A percentile compares a stretch with the other conserved stretches of the same genome.
phyloP scores from a whole-genome alignment of 371 early-diverging fungal genomes.

The Lichtheimia corymbifera region DNA sequence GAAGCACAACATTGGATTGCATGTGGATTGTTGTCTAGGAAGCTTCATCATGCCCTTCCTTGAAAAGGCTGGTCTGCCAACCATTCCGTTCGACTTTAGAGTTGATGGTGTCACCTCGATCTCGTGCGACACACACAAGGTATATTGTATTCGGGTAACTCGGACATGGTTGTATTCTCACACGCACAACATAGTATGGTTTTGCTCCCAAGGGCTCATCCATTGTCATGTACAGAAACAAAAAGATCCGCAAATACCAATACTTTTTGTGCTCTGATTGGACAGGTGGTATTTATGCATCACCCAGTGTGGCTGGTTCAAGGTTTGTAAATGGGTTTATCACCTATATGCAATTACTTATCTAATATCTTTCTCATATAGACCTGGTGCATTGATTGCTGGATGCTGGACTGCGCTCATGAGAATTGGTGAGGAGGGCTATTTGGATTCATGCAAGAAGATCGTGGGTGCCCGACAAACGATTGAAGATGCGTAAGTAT shows the following conservation, averaged over 20 bases:
- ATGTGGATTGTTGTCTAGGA: conserved; percentile 97
- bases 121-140: conserved; percentile 96
- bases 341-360: not conserved
- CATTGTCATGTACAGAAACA: conserved; percentile 89
- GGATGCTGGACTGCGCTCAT: conserved; percentile 95
- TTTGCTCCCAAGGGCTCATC: conserved; percentile 97
- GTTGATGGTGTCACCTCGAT: conserved; percentile 94
- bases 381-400: conserved; percentile 93
- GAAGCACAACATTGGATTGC: conserved; percentile 83
- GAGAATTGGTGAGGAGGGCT: conserved; percentile 85
- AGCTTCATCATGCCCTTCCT: conserved; percentile 94
- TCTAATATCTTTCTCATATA: conserved; percentile 11
- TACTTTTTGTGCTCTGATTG: conserved; percentile 90
- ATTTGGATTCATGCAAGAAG: conserved; percentile 77
- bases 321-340: conserved; percentile 39
- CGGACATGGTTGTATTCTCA: not conserved
- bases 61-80: conserved; percentile 87
- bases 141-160: conserved; percentile 12
- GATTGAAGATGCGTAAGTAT: conserved; percentile 66
- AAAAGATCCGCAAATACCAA: conserved; percentile 82
- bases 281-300: conserved; percentile 97
- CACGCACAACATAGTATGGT: conserved; percentile 57
- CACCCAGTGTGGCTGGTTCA: conserved; percentile 92
- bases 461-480: conserved; percentile 78
- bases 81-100: conserved; percentile 86